phyloP scores from a whole-genome alignment of 2,329 filamentous ascomycete genomes.

The Ceratocystiopsis sp. region DNA sequence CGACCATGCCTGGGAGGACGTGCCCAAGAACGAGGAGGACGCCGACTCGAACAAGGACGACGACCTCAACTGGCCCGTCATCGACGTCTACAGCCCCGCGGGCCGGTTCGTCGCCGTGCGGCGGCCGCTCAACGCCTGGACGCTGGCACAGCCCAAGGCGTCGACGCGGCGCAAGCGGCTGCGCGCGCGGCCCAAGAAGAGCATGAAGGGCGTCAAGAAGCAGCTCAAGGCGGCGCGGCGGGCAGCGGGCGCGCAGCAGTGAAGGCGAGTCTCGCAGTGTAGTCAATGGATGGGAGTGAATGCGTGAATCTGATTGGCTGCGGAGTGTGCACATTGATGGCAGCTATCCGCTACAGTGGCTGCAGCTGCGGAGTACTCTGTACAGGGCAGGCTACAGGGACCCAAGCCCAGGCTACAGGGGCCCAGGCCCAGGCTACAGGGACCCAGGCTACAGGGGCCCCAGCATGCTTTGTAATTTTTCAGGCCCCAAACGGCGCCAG shows the following conservation, averaged over 20 bases:
- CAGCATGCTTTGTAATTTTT: no score
- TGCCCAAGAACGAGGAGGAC: background rate
- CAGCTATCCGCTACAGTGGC: no score
- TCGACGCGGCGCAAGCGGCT: slow-evolving; percentile 12
- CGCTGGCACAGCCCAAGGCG: slow-evolving; percentile 37
- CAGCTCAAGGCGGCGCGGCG: slow-evolving; percentile 5
- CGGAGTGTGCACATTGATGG: no score
- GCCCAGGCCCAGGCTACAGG: no score
- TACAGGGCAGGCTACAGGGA: no score
- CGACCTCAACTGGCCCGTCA: slow-evolving; percentile 41
- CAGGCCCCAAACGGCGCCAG: no score
- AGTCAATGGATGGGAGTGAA: no score
- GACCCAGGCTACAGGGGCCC: no score
- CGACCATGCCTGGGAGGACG: background rate
- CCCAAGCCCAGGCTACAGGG: no score
- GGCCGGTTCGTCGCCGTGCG: slow-evolving; percentile 61
- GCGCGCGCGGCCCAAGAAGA: slow-evolving; percentile 7
- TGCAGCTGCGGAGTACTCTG: no score
- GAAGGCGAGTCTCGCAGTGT: no score
- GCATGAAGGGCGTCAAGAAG: slow-evolving; percentile 13
- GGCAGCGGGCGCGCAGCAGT: background rate
- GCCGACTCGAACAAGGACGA: slow-evolving; percentile 1
- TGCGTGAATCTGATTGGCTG: no score
- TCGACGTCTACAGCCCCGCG: slow-evolving; percentile 74
- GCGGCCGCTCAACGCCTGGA: slow-evolving; percentile 54